Conservation (phyloP, 1,284 basidiomycete genomes). For the Puccinia hordei region DNA sequence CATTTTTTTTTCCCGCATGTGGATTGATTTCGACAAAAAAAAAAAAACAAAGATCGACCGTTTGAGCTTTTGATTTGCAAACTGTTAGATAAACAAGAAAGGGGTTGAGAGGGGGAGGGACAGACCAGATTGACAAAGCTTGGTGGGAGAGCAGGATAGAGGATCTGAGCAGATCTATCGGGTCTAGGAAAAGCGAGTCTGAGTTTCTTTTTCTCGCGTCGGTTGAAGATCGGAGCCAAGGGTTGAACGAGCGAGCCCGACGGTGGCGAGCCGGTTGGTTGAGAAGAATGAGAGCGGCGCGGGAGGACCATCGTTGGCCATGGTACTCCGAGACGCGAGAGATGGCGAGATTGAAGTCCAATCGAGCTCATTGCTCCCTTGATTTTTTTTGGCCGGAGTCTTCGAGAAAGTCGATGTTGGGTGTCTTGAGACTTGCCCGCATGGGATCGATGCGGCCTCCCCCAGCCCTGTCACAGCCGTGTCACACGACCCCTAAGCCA, state of each 20-base stretch:
- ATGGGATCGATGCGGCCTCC: no score
- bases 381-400: no score
- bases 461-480: no score
- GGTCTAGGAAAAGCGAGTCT: slow-evolving; percentile 36
- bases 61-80: slow-evolving; percentile 3
- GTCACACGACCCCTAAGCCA: no score
- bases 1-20: no score
- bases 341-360: background rate
- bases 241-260: slow-evolving; percentile 7
- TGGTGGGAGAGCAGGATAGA: slow-evolving; percentile 13
- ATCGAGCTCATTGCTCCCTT: background rate
- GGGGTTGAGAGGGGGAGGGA: background rate
- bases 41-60: no score
- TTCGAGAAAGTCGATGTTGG: no score
- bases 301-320: background rate
- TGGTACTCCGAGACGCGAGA: no score
- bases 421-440: no score
- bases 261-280: background rate
- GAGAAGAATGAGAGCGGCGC: background rate
- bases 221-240: slow-evolving; percentile 37
- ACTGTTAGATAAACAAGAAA: background rate
- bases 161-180: slow-evolving; percentile 8
- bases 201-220: slow-evolving; percentile 43
- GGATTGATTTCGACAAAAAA: no score
- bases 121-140: slow-evolving; percentile 33